phyloP scores from a whole-genome alignment of 768 basidiomycete genomes.

The Paxillus rubicundulus region DNA sequence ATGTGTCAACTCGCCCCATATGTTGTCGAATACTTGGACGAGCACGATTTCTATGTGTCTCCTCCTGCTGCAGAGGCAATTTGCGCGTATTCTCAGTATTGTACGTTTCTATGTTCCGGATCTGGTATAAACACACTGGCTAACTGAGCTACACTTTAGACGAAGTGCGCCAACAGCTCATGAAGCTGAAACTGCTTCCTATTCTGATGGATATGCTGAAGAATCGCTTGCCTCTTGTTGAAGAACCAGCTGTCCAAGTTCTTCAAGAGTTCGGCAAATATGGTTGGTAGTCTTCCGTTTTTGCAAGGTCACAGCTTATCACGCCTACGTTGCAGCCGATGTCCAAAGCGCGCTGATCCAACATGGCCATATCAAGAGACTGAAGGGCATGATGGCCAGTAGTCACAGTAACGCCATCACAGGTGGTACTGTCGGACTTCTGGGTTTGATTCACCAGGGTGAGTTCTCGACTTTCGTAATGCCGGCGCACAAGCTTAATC shows the following conservation, averaged over 20 bases:
- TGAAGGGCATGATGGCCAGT: background rate
- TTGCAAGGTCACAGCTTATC: background rate
- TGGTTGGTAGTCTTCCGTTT: background rate
- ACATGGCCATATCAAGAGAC: background rate
- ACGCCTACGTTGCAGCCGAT: background rate
- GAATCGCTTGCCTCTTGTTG: slow-evolving; percentile 2
- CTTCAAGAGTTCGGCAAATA: background rate
- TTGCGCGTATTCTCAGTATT: background rate
- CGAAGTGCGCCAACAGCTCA: background rate
- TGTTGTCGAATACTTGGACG: background rate
- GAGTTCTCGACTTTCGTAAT: background rate
- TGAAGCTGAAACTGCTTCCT: background rate
- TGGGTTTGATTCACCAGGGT: background rate
- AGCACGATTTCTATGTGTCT: slow-evolving; percentile 4
- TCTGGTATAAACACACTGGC: background rate
- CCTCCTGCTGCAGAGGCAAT: slow-evolving; percentile 5
- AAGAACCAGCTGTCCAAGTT: slow-evolving; percentile 4
- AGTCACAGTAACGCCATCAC: background rate
- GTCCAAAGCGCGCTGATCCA: background rate
- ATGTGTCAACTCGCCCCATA: background rate
- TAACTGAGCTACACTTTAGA: background rate
- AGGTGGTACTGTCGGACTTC: background rate
- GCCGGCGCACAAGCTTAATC: background rate
- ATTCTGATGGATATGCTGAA: slow-evolving; percentile 4
- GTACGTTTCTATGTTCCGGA: background rate